Conservation (phyloP, 176 grass and related monocot species). For the Rhynchospora breviuscula region DNA sequence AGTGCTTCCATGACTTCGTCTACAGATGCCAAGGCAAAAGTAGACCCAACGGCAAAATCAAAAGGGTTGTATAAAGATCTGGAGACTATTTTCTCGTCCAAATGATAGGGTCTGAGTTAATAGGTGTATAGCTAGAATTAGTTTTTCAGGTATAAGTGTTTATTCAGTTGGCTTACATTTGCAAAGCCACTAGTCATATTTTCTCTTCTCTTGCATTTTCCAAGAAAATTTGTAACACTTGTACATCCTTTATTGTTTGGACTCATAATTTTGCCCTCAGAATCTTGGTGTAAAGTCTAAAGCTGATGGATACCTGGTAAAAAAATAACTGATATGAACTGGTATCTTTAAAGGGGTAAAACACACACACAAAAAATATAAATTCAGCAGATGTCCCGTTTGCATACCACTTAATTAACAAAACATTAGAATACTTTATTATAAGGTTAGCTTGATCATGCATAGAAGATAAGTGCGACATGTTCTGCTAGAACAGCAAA, state of each 20-base stretch:
- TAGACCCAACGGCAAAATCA: slow-evolving; percentile 42
- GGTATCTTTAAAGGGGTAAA: neutral
- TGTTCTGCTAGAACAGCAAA: slow-evolving; percentile 6
- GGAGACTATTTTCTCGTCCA: slow-evolving; percentile 76
- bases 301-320: neutral
- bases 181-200: neutral
- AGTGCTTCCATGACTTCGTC: slow-evolving; percentile 46
- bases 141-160: neutral
- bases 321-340: neutral
- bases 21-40: slow-evolving; percentile 46
- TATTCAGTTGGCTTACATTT: slow-evolving; percentile 15
- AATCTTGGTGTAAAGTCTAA: neutral
- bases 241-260: slow-evolving; percentile 8
- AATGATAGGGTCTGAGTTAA: slow-evolving; percentile 11
- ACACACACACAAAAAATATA: neutral
- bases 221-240: neutral
- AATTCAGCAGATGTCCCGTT: neutral
- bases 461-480: slow-evolving; percentile 12
- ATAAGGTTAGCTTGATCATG: slow-evolving; percentile 18
- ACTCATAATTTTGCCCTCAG: neutral
- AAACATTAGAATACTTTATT: neutral
- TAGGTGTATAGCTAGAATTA: slow-evolving; percentile 2
- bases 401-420: neutral
- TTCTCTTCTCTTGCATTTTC: neutral
- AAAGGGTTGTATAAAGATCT: slow-evolving; percentile 61